These are phyloP conservation scores for Obelidium mucronatum DNA, from an alignment of 192 early-diverging fungal genomes.

Conservation along the genomic window DNA sequence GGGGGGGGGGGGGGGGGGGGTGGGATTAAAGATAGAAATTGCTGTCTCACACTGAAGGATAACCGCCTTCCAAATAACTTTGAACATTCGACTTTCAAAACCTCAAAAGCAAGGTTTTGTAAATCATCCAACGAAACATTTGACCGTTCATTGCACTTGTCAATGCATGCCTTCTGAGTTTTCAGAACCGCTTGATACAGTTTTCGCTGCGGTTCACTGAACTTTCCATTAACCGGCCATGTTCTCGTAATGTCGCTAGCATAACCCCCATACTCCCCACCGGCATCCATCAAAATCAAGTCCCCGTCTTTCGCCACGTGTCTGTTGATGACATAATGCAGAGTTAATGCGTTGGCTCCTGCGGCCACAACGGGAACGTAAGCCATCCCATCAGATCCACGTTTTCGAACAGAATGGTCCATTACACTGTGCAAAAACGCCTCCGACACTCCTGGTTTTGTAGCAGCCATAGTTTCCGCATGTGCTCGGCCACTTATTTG, in stretches of 20 bases:
- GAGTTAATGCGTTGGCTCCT: conserved; percentile 85
- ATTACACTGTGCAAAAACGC: conserved; percentile 77
- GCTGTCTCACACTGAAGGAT: conserved; percentile 47
- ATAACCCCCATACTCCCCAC: conserved; percentile 88
- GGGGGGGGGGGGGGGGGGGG: no score
- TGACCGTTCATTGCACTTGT: conserved; percentile 53
- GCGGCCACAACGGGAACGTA: conserved; percentile 98
- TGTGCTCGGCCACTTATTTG: conserved; percentile 83
- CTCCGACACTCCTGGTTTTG: conserved; percentile 75
- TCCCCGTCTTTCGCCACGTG: conserved; percentile 74
- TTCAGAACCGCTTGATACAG: conserved; percentile 86
- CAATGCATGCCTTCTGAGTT: conserved; percentile 86
- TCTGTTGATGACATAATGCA: conserved; percentile 96
- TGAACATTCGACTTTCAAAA: conserved; percentile 74
- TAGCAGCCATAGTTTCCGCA: conserved; percentile 77
- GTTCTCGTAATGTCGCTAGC: conserved; percentile 93
- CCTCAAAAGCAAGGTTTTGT: conserved; percentile 74
- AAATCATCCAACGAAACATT: conserved; percentile 82
- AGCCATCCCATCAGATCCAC: conserved; percentile 72
- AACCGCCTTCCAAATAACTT: conserved; percentile 61
- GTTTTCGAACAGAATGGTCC: conserved; percentile 72
- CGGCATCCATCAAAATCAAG: conserved; percentile 89
- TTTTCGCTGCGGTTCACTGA: conserved; percentile 77
- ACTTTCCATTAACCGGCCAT: conserved; percentile 91
- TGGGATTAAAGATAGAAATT: not conserved